Evolutionary conservation across 345 rosid species (phyloP).

Genomic region (Garcia nutans): DNA sequence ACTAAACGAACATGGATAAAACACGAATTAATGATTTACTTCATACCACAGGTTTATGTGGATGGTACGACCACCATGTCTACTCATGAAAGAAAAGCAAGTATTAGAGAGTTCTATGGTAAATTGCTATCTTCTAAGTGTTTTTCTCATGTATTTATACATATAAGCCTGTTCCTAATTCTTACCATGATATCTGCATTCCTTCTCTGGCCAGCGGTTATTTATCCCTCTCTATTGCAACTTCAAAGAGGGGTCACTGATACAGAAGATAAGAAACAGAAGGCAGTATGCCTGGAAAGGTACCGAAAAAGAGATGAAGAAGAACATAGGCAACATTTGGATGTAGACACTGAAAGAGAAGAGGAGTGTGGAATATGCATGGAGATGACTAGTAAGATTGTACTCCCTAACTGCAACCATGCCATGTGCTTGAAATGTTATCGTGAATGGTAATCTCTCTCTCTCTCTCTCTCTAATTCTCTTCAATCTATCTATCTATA

Average conservation of each 20-base stretch:
- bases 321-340: slow-evolving; percentile 27
- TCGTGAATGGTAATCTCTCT: slow-evolving; percentile 49
- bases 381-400: slow-evolving; percentile 61
- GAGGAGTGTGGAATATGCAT: slow-evolving; percentile 76
- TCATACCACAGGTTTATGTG: slow-evolving; percentile 50
- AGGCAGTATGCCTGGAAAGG: slow-evolving; percentile 52
- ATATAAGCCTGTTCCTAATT: neutral
- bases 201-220: slow-evolving; percentile 43
- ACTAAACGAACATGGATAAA: neutral
- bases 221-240: slow-evolving; percentile 65
- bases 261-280: slow-evolving; percentile 57
- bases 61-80: slow-evolving; percentile 82
- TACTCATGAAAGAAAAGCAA: slow-evolving; percentile 80
- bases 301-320: slow-evolving; percentile 54
- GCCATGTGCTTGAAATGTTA: slow-evolving; percentile 68
- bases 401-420: slow-evolving; percentile 63
- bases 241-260: slow-evolving; percentile 58
- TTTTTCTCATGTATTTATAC: neutral
- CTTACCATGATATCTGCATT: slow-evolving; percentile 5
- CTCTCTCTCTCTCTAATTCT: slow-evolving; percentile 12
- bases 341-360: slow-evolving; percentile 54
- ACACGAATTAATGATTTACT: slow-evolving; percentile 1
- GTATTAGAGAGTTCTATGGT: slow-evolving; percentile 75
- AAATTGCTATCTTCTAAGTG: neutral
- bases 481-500: neutral